Evolutionary conservation across 1,284 basidiomycete species (phyloP), one percentile per base, ranked within the genome.

Genomic region (Puccinia horiana): DNA sequence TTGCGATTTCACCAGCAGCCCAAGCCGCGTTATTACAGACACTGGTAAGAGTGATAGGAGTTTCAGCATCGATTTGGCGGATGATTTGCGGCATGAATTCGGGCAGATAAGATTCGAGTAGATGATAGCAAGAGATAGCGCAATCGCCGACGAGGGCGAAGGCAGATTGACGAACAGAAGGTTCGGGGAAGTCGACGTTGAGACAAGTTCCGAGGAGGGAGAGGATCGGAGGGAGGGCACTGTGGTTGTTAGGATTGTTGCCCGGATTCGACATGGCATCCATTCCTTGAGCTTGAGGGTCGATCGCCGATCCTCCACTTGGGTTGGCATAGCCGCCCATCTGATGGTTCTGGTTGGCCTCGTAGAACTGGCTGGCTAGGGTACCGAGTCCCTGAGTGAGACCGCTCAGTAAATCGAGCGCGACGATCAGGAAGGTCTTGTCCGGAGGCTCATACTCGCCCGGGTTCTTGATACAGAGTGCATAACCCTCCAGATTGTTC

Each of bases 11-110:
- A 70, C 97, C 97, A 18, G 96, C 95, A 26, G 95, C 95, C 97
- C 97, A 99, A 0, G 96, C 96, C n/a, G 97, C 97, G 86, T 99
- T 99, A 88, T 99, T 99, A 88, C 95, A 97, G 16, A 97, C 97
- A 84, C 93, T 95, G 83, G 98, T 92, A 86, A 95, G 95, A 87
- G 97, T 95, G 54, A 93, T 90, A 86, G 93, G 93, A 3, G 94
- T 93, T 85, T 96, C 94, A 1, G 93, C 92, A 84, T 95, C 93
- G 83, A 99, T 93, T 86, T 99, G 95, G 61, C 91, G 88, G 81
- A 94, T 93, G 80, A 99, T 90, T 85, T 96, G 93, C 23, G 92
- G 90, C 93, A 99, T 96, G 86, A 98, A 92, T 47, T 91, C 90
- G 0, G 93, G 90, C 88, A 98, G 92, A 84, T 92, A 91, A 2